A percentile compares a stretch with the other conserved stretches of the same genome.
phyloP scores from a whole-genome alignment of 106 monocot genomes.

The Amphibolis antarctica region DNA sequence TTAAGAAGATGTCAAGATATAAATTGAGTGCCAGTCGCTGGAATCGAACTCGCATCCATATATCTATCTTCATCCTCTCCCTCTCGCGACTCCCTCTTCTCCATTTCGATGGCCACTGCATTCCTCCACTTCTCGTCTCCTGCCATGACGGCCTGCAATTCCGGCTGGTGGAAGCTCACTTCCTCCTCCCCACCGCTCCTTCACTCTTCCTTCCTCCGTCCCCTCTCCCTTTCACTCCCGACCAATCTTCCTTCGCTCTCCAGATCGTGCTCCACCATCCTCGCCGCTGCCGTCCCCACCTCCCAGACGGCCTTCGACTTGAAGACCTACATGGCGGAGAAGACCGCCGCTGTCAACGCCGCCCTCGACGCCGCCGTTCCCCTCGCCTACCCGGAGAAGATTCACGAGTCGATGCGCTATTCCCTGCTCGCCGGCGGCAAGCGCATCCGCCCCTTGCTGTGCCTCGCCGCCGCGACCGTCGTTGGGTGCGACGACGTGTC shows the following conservation, averaged over 20 bases:
- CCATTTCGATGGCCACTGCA: too few species aligned
- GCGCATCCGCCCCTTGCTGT: conserved; percentile 22
- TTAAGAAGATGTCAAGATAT: too few species aligned
- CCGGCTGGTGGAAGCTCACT: neutral
- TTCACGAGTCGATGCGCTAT: conserved; percentile 24
- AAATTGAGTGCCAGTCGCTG: too few species aligned
- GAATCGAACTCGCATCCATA: neutral
- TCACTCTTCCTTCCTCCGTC: neutral
- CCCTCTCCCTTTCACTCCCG: neutral
- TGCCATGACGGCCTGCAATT: neutral
- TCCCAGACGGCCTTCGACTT: conserved; percentile 8
- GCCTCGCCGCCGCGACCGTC: conserved; percentile 25
- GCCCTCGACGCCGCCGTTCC: conserved; percentile 18
- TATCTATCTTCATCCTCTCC: neutral
- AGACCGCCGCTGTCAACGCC: conserved; percentile 14
- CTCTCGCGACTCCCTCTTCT: neutral
- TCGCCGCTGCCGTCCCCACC: neutral
- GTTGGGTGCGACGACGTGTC: conserved; percentile 30
- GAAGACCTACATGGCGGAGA: conserved; percentile 14
- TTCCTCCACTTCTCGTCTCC: too few species aligned
- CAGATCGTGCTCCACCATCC: neutral
- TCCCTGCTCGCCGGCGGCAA: conserved; percentile 22
- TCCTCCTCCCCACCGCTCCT: conserved; percentile 1
- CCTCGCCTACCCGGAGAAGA: conserved; percentile 6
- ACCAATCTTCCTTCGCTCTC: neutral